These are phyloP conservation scores for Nakaseomyces glabratus DNA, from an alignment of 1,139 yeast genomes.

Conservation along the genomic window DNA sequence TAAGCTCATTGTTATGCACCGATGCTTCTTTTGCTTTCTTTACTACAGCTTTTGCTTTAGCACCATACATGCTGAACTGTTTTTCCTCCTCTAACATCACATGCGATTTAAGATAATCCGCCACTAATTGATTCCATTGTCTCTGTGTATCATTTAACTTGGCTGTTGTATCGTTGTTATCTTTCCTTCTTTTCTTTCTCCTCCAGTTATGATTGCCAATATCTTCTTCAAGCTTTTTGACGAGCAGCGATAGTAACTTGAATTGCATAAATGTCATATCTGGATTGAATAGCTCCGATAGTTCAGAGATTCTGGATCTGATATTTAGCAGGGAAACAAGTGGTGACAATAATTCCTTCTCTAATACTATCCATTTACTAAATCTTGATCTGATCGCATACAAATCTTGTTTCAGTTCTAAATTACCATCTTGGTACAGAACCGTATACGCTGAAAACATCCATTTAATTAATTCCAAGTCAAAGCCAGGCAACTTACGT, in stretches of 20 bases:
- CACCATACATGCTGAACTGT: constrained; percentile 17
- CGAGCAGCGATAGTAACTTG: too few species aligned
- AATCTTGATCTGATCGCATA: constrained; percentile 7
- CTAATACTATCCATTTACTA: constrained; percentile 11
- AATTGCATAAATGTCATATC: too few species aligned
- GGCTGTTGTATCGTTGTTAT: neutral
- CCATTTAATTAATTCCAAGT: constrained; percentile 19
- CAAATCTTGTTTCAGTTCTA: constrained; percentile 8
- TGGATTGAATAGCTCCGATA: too few species aligned
- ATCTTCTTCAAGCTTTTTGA: neutral
- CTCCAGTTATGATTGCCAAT: constrained; percentile 3
- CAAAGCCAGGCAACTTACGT: constrained; percentile 16
- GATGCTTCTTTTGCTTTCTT: constrained; percentile 25
- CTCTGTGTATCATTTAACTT: constrained; percentile 8
- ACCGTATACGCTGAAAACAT: too few species aligned
- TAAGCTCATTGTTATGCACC: too few species aligned
- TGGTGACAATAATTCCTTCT: constrained; percentile 1
- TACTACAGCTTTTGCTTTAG: constrained; percentile 27
- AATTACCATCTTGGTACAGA: too few species aligned
- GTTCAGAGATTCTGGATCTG: too few species aligned
- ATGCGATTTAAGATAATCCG: constrained; percentile 8
- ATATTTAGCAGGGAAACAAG: neutral
- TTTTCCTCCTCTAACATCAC: constrained; percentile 9
- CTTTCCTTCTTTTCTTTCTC: constrained; percentile 6
- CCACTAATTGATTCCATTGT: constrained; percentile 9